A percentile compares a stretch with the other conserved stretches of the same genome.
Evolutionary conservation across 1,139 yeast species (phyloP).

Genomic region (Yamadazyma friedrichii): DNA sequence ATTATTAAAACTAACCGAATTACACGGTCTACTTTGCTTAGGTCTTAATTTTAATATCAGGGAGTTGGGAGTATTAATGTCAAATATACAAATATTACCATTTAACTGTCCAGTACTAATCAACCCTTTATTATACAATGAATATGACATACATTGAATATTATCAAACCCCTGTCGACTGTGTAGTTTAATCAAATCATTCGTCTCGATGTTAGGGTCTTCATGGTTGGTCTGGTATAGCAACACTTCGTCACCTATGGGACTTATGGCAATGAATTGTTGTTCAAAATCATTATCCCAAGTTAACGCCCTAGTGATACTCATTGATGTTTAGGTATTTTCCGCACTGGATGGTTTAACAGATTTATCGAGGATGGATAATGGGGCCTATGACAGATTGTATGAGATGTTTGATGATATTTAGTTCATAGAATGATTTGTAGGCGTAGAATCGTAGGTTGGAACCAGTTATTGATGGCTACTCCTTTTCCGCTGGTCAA

Average conservation of each 20-base stretch:
- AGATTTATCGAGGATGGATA: no score
- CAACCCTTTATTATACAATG: slow-evolving; percentile 54
- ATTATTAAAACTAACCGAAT: slow-evolving; percentile 66
- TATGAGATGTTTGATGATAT: no score
- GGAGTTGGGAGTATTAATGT: slow-evolving; percentile 44
- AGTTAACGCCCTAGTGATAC: slow-evolving; percentile 54
- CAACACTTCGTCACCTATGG: slow-evolving; percentile 66
- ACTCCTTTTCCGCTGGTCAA: no score
- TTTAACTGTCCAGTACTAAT: slow-evolving; percentile 73
- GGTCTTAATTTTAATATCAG: slow-evolving; percentile 54
- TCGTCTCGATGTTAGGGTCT: slow-evolving; percentile 33
- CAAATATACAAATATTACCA: slow-evolving; percentile 66
- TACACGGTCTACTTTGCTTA: slow-evolving; percentile 72
- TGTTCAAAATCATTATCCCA: slow-evolving; percentile 61
- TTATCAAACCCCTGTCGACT: slow-evolving; percentile 67
- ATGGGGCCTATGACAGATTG: no score
- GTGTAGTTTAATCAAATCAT: slow-evolving; percentile 44
- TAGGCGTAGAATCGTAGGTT: no score
- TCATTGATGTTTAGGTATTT: slow-evolving; percentile 26
- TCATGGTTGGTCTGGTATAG: slow-evolving; percentile 55
- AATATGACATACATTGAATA: slow-evolving; percentile 70
- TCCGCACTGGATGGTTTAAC: background rate
- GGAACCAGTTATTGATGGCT: no score
- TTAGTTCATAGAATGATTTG: no score
- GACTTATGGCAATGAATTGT: slow-evolving; percentile 61